Evolutionary conservation across 805 yeast species (phyloP).

Genomic region (Lachancea quebecensis): DNA sequence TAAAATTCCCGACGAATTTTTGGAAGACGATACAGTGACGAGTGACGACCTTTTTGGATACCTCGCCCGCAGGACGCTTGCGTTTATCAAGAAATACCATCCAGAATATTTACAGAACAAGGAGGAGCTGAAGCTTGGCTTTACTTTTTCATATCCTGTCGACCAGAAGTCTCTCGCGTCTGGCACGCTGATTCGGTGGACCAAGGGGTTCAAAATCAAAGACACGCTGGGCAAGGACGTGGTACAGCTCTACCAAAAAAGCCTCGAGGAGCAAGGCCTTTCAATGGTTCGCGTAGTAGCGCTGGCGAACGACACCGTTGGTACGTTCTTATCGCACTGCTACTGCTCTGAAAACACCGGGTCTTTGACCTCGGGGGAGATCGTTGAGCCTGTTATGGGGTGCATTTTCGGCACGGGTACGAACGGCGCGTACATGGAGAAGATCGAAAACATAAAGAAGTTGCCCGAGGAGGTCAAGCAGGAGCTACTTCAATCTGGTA

Average conservation of each 20-base stretch:
- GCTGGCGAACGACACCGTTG: constrained; percentile 92
- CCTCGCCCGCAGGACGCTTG: constrained; percentile 62
- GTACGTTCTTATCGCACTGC: constrained; percentile 83
- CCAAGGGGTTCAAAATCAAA: constrained; percentile 84
- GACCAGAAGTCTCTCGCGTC: constrained; percentile 72
- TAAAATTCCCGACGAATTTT: constrained; percentile 70
- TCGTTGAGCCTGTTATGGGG: constrained; percentile 76
- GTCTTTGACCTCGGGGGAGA: constrained; percentile 44
- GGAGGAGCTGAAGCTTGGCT: constrained; percentile 65
- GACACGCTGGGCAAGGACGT: constrained; percentile 86
- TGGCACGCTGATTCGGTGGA: constrained; percentile 89
- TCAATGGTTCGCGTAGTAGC: constrained; percentile 71
- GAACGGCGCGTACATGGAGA: constrained; percentile 89
- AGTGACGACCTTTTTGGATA: constrained; percentile 64
- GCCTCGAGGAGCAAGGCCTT: constrained; percentile 50
- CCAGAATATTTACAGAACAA: constrained; percentile 34
- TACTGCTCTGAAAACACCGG: constrained; percentile 51
- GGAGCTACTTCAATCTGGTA: constrained; percentile 37
- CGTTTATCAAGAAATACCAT: constrained; percentile 65
- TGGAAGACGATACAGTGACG: constrained; percentile 47
- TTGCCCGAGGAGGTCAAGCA: constrained; percentile 43
- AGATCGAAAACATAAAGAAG: constrained; percentile 65
- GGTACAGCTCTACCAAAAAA: constrained; percentile 61
- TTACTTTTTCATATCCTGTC: constrained; percentile 92
- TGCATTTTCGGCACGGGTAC: constrained; percentile 97